Evolutionary conservation across 2,329 filamentous ascomycete species (phyloP), one percentile per base, ranked within the genome.

Genomic region (Diatrype stigma): DNA sequence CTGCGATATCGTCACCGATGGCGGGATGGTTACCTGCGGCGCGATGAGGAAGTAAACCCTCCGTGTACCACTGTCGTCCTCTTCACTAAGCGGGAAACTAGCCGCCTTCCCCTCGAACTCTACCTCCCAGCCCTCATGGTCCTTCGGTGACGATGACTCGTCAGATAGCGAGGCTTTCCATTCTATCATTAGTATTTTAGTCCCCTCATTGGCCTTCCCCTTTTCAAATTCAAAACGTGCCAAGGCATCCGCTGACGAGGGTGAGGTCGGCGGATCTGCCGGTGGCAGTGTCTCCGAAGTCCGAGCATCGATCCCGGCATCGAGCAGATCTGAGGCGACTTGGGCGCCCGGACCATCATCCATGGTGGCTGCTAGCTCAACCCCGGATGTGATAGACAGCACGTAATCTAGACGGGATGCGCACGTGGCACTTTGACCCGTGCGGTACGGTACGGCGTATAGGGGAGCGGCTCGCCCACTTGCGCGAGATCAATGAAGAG

Each of bases 171-270:
- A 30, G 37, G 70, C 67, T 65, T 89, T 84, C 91, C 91, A 96
- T 68, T 96, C 90, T 37, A 96, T 86, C 90, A 96, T 94, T 60
- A 96, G 74, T 56, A 96, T 86, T 74, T 96, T 96, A 56, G 90
- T 95, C 38, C 90, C 90, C 57, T 92, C 87, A 62, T 90, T 89
- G 46, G 84, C 87, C 66, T 81, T 82, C 34, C 85, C 86, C 0
- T 82, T 77, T 70, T 92, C 87, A 65, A 96, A 95, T 67, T 96
- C 91, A 70, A 95, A 96, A 52, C 91, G 85, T 44, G 90, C 87
- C 44, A 90, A 76, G n/a, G 86, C 86, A 51, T 70, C 54, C 17
- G 66, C 60, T 12, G 75, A 74, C 3, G 76, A 70, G 53, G 73
- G 72, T 61, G 78, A 69, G n/a, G 68, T 68, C 3, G 74, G 70